These are phyloP conservation scores for Aspergillus sp. DNA, from an alignment of 2,329 filamentous ascomycete genomes.

Conservation along the genomic window DNA sequence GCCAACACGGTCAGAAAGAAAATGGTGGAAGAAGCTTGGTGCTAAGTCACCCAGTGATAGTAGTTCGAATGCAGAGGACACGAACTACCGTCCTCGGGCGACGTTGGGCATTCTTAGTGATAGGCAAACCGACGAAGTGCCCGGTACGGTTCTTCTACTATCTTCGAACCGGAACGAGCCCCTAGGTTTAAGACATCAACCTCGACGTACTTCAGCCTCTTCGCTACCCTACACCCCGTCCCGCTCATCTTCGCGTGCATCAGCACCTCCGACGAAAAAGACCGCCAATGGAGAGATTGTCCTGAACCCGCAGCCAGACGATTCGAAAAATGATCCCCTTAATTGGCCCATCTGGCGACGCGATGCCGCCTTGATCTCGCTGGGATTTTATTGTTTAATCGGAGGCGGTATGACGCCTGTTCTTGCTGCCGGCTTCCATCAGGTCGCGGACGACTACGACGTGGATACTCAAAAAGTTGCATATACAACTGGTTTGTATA, in stretches of 20 bases:
- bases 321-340: slow-evolving; percentile 85
- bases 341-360: slow-evolving; percentile 88
- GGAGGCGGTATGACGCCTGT: slow-evolving; percentile 92
- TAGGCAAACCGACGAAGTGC: slow-evolving; percentile 79
- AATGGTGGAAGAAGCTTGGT: slow-evolving; percentile 30
- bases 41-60: slow-evolving; percentile 7
- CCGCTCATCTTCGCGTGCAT: slow-evolving; percentile 43
- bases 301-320: slow-evolving; percentile 88
- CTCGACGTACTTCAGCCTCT: slow-evolving; percentile 62
- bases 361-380: slow-evolving; percentile 76
- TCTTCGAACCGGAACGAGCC: slow-evolving; percentile 66
- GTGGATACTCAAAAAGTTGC: slow-evolving; percentile 75
- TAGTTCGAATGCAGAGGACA: slow-evolving; percentile 21
- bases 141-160: slow-evolving; percentile 69
- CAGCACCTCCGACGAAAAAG: slow-evolving; percentile 63
- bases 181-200: slow-evolving; percentile 64
- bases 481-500: slow-evolving; percentile 87
- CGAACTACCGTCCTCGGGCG: slow-evolving; percentile 50
- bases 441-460: slow-evolving; percentile 70
- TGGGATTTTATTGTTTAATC: slow-evolving; percentile 91
- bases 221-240: slow-evolving; percentile 54
- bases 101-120: slow-evolving; percentile 84
- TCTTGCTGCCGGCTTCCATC: slow-evolving; percentile 84
- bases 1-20: neutral
- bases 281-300: slow-evolving; percentile 84